Evolutionary conservation across 768 basidiomycete genomes (phyloP).

Genomic region (Boletus reticuloceps): DNA sequence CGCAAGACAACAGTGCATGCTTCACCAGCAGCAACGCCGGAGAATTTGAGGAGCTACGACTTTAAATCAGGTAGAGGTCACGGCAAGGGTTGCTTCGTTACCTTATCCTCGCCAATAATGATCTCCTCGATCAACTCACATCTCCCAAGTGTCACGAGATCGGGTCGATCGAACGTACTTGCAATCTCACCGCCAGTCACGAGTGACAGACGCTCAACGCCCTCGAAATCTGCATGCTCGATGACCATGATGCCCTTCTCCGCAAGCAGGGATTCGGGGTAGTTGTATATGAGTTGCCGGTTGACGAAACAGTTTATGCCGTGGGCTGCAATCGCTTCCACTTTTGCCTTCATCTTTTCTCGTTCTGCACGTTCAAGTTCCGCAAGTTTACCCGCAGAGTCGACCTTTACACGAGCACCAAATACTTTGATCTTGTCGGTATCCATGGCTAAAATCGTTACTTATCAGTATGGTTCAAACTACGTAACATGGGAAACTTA

Average conservation of each 20-base stretch:
- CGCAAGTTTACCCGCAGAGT: conserved; percentile 93
- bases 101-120: conserved; percentile 99
- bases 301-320: conserved; percentile 98
- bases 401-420: conserved; percentile 93
- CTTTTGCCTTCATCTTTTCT: conserved; percentile 99
- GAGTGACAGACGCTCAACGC: conserved; percentile 91
- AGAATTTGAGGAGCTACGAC: conserved; percentile 94
- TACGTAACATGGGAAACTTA: conserved; percentile 36
- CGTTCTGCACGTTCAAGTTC: conserved; percentile 96
- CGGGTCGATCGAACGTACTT: conserved; percentile 90
- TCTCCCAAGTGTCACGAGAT: conserved; percentile 86
- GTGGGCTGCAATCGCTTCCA: conserved; percentile 88
- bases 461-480: neutral
- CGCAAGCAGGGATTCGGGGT: conserved; percentile 92
- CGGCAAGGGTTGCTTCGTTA: conserved; percentile 28
- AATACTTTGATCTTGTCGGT: conserved; percentile 99
- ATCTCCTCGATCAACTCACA: conserved; percentile 98
- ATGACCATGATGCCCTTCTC: conserved; percentile 95
- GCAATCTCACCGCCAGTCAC: conserved; percentile 99
- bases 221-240: conserved; percentile 99
- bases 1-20: conserved; percentile 98
- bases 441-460: conserved; percentile 77
- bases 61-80: neutral
- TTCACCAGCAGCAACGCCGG: conserved; percentile 95
- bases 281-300: conserved; percentile 98